These are phyloP conservation scores for Penicillium crustosum DNA, from an alignment of 2,329 filamentous ascomycete species.

Conservation along the genomic window DNA sequence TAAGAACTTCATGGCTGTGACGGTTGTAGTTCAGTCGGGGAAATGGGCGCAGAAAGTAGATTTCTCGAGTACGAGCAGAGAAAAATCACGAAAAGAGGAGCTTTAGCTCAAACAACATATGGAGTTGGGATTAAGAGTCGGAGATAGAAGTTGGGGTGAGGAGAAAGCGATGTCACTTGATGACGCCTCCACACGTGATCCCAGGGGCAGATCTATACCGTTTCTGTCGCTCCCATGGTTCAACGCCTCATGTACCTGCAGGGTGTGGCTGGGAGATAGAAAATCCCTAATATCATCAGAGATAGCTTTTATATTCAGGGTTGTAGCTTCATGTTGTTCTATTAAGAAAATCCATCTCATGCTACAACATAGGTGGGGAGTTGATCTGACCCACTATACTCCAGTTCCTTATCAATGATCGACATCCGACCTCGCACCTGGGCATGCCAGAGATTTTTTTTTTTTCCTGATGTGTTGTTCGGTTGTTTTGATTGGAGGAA, in stretches of 20 bases:
- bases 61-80: neutral
- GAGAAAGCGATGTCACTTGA: slow-evolving; percentile 22
- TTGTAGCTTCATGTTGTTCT: neutral
- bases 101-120: neutral
- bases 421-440: neutral
- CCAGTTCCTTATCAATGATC: slow-evolving; percentile 15
- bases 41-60: neutral
- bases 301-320: too few species aligned
- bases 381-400: slow-evolving; percentile 11
- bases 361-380: neutral
- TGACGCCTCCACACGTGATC: slow-evolving; percentile 23
- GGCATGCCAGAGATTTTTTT: neutral
- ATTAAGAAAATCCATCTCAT: neutral
- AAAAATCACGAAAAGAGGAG: neutral
- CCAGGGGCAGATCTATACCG: slow-evolving; percentile 5
- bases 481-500: too few species aligned
- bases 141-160: slow-evolving; percentile 7
- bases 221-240: neutral
- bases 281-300: too few species aligned
- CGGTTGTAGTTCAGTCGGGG: neutral
- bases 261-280: neutral
- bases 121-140: neutral
- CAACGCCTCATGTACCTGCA: slow-evolving; percentile 9
- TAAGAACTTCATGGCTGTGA: slow-evolving; percentile 44
- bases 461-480: too few species aligned